These are phyloP conservation scores for Crotalaria pallida DNA, from an alignment of 306 rosid genomes.

Conservation along the genomic window DNA sequence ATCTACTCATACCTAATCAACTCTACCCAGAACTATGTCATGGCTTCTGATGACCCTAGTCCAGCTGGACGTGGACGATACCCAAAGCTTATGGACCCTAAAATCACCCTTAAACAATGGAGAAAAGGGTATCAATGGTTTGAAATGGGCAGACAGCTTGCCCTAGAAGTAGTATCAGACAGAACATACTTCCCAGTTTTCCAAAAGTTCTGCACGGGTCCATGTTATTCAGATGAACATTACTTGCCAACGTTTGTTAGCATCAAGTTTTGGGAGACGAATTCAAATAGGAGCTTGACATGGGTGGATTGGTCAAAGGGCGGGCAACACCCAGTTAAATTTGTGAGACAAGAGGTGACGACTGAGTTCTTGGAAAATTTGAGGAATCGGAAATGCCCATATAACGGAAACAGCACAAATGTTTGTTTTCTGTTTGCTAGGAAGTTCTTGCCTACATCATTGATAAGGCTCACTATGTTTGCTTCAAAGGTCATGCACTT, in stretches of 20 bases:
- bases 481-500: constrained; percentile 56
- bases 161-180: constrained; percentile 56
- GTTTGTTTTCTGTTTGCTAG: constrained; percentile 63
- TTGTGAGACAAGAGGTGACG: constrained; percentile 42
- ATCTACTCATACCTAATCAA: constrained; percentile 51
- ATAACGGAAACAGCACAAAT: constrained; percentile 33
- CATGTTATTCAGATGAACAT: constrained; percentile 75
- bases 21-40: constrained; percentile 42
- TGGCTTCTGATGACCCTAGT: constrained; percentile 47
- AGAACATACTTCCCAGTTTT: constrained; percentile 46
- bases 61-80: constrained; percentile 58
- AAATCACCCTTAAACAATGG: constrained; percentile 47
- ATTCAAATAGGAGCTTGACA: constrained; percentile 68
- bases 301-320: constrained; percentile 80
- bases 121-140: constrained; percentile 89
- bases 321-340: constrained; percentile 63
- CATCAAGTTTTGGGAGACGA: constrained; percentile 39
- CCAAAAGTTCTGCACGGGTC: constrained; percentile 19
- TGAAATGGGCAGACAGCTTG: constrained; percentile 57
- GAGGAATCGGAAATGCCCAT: constrained; percentile 47
- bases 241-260: constrained; percentile 65
- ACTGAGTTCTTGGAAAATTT: constrained; percentile 35
- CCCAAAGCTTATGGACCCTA: constrained; percentile 41
- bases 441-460: constrained; percentile 49
- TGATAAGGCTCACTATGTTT: constrained; percentile 39